Percentiles rank a stretch among this genome's conserved stretches.
phyloP scores from a whole-genome alignment of 2,329 filamentous ascomycete species.

The Botryotinia calthae region DNA sequence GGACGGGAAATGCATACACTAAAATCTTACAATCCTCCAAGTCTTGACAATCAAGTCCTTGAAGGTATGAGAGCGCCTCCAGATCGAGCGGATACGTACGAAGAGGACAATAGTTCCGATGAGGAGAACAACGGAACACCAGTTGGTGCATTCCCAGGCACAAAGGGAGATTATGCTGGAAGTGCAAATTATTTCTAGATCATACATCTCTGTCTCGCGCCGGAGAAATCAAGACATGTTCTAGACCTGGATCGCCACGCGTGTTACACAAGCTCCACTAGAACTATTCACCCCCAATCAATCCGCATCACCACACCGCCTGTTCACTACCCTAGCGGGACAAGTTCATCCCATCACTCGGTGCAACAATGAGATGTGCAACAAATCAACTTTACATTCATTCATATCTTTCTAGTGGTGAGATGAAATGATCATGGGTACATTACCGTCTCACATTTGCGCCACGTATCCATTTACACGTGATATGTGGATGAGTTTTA shows the following conservation, averaged over 20 bases:
- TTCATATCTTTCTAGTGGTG: conserved; percentile 14
- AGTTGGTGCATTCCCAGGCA: conserved; percentile 53
- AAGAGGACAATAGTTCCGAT: conserved; percentile 46
- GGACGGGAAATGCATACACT: conserved; percentile 81
- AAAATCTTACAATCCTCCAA: conserved; percentile 64
- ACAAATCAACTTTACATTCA: not conserved
- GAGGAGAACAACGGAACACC: conserved; percentile 35
- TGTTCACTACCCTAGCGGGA: not conserved
- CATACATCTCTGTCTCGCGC: not conserved
- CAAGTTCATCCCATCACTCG: conserved; percentile 10
- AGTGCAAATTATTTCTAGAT: conserved; percentile 34
- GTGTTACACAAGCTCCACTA: conserved; percentile 14
- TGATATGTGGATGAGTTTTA: not conserved
- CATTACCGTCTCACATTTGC: conserved; percentile 5
- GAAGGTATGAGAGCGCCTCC: conserved; percentile 58
- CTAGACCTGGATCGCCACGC: not conserved
- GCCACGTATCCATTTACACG: conserved; percentile 15
- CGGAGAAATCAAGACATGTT: not conserved
- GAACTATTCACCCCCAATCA: not conserved
- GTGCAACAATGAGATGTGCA: conserved; percentile 22
- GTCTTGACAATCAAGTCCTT: conserved; percentile 63
- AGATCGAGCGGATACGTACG: conserved; percentile 46
- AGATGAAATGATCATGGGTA: conserved; percentile 13
- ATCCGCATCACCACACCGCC: conserved; percentile 12
- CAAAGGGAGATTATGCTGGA: conserved; percentile 42